Base-by-base conservation (phyloP, 1,284 basidiomycete genomes). In the Heliocybe sulcata region DNA sequence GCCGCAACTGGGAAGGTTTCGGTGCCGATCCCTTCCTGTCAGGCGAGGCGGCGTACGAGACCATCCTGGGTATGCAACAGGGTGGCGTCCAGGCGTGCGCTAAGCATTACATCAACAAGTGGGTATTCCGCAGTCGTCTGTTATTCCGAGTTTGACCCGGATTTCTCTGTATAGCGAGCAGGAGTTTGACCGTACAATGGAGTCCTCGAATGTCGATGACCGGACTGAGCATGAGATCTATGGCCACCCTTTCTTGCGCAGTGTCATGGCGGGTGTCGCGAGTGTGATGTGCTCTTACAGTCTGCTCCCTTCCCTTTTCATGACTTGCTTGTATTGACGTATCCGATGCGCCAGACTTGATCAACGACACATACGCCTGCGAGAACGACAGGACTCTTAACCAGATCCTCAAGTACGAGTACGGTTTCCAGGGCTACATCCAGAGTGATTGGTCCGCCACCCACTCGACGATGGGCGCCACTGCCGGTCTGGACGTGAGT, bases 1-100 rank as follows among this genome's bases (percentile, higher is more conserved):
- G 92, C 0, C 73, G 92, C 10, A 92, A 90, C 67, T 94, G 89
- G 89, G 91, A 94, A 73, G 89, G 88, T 8, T 92, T 90, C 59
- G 85, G 89, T 49, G 84, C 77, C 16, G 86, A 90, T 65, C 89
- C 90, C 0, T 93, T 84, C 71, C 72, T 94, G 42, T 67, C 79
- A 51, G 85, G 88, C 16, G 87, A 87, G 66, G 79, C 81, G 0
- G 82, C 87, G 0, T 88, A 84, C 58, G 82, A 87, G 67, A 91
- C 87, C 1, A 79, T 92, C 57, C 67, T 85, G 22, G 90, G 91
- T 1, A 71, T 92, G 69, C 91, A 94, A 64, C 67, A 74, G 35
- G 76, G 74, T 1, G 90, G 90, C 33, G 86, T 93, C 0, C 87
- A 85, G 64, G 82, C 85, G 9, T 86, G 83, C 58, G 88, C 87